Percentiles rank a stretch among this genome's conserved stretches.
phyloP scores from a whole-genome alignment of 371 early-diverging fungal genomes.

The Apophysomyces trapeziformis region DNA sequence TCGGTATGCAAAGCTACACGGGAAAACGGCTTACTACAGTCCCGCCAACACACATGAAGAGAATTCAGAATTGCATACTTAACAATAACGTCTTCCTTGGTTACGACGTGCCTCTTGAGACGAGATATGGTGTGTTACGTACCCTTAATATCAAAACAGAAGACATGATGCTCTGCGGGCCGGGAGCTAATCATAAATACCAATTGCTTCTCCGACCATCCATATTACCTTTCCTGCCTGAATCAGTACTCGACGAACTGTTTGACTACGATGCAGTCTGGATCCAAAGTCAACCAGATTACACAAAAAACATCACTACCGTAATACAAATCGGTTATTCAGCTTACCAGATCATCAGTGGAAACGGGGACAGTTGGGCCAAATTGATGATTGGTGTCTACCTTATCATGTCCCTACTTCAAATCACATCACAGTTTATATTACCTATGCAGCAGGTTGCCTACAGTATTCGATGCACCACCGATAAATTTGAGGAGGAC shows the following conservation, averaged over 20 bases:
- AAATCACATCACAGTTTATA: neutral
- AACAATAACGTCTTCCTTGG: constrained; percentile 3
- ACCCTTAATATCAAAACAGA: neutral
- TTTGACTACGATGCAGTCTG: constrained; percentile 3
- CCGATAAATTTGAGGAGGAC: neutral
- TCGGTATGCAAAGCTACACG: neutral
- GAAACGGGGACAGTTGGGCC: constrained; percentile 3
- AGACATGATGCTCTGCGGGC: constrained; percentile 8
- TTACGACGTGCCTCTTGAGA: neutral
- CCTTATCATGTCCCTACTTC: neutral
- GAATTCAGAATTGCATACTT: neutral
- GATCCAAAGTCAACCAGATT: constrained; percentile 8
- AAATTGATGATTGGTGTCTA: neutral
- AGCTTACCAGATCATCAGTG: neutral
- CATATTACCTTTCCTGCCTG: neutral
- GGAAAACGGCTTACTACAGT: neutral
- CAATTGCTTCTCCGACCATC: neutral
- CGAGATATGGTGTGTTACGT: neutral
- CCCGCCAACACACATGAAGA: neutral
- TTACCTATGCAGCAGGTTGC: neutral
- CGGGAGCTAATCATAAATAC: constrained; percentile 2
- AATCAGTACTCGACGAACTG: neutral
- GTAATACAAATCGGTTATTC: neutral
- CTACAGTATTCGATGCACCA: neutral
- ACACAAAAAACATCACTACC: neutral